These are phyloP conservation scores for Phytophthora pistaciae DNA, from an alignment of 352 stramenopile species.

Conservation along the genomic window DNA sequence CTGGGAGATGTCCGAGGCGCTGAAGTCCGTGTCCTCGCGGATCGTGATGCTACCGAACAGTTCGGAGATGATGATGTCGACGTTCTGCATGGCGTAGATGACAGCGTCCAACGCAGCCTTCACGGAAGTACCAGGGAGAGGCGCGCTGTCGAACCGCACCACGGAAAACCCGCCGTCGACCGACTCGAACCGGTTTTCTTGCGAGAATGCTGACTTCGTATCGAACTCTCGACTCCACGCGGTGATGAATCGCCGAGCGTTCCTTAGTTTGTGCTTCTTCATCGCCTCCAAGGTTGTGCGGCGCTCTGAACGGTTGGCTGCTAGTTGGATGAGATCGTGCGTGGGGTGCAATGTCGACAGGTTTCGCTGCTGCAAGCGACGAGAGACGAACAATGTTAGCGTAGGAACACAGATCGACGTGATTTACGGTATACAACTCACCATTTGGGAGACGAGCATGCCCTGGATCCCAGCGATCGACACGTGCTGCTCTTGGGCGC, in stretches of 20 bases:
- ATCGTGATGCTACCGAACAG: constrained; percentile 54
- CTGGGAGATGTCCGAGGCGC: constrained; percentile 45
- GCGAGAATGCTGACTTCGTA: constrained; percentile 19
- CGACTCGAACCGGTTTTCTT: constrained; percentile 44
- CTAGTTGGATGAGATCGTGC: constrained; percentile 20
- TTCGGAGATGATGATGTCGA: constrained; percentile 65
- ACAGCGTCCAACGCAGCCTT: constrained; percentile 49
- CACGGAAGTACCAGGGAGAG: constrained; percentile 32
- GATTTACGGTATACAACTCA: background rate
- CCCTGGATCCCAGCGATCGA: constrained; percentile 31
- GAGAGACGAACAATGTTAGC: background rate
- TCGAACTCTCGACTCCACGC: constrained; percentile 35
- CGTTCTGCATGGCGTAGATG: constrained; percentile 46
- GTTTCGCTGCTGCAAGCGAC: constrained; percentile 15
- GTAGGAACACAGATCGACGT: too few relatives aligned
- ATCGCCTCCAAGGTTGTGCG: constrained; percentile 27
- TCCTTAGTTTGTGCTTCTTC: constrained; percentile 34
- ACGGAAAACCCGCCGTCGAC: constrained; percentile 42
- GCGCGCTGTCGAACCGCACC: constrained; percentile 47
- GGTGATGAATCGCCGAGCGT: constrained; percentile 36
- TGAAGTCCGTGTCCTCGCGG: constrained; percentile 56
- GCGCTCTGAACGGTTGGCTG: constrained; percentile 23
- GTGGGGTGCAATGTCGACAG: constrained; percentile 8
- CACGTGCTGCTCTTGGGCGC: constrained; percentile 30
- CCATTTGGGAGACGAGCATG: constrained; percentile 19